Evolutionary conservation across 2,329 filamentous ascomycete genomes (phyloP), one percentile per base, ranked within the genome.

Genomic region (Nemania sp.): DNA sequence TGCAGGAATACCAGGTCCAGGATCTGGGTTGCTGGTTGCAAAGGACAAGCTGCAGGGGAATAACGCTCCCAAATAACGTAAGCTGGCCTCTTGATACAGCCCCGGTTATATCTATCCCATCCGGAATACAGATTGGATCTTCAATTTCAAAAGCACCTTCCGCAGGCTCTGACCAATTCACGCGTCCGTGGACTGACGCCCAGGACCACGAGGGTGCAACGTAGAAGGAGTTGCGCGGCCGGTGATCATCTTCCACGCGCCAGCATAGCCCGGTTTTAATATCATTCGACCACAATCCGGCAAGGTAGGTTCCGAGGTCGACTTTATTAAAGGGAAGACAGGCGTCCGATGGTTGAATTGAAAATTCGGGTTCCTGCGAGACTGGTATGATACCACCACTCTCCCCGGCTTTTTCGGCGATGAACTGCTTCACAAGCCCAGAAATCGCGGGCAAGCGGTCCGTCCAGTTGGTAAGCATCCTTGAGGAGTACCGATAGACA

Each of bases 251-350:
- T 26, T 51, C 47, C 22, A 26, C 47, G 20, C 22, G 22, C 24
- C 47, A 27, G 47, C 47, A 51, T 26, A 51, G 47, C 20, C 11
- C 47, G 20, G 22, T 26, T 51, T 26, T 26, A 26, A 24, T 6
- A 51, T 26, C 20, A 6, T 26, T 26, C 47, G 47, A 51, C 47
- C 47, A 51, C 22, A 26, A 26, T 26, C 47, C 24, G 5, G 47
- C 47, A 26, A 51, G 47, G 22, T 51, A 51, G 47, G 22, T 51
- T 13, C 47, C 47, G 22, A 51, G 47, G 24, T 51, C 47, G 22
- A 51, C 27, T n/a, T n/a, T n/a, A n/a, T n/a, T n/a, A n/a, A n/a
- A n/a, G n/a, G n/a, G n/a, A n/a, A n/a, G n/a, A n/a, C n/a, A n/a
- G n/a, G n/a, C n/a, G n/a, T n/a, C n/a, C n/a, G n/a, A n/a, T n/a